Percentiles rank a stretch among this genome's conserved stretches.
phyloP scores from a whole-genome alignment of 495 filamentous ascomycete species.

The Penicillium verhagenii region DNA sequence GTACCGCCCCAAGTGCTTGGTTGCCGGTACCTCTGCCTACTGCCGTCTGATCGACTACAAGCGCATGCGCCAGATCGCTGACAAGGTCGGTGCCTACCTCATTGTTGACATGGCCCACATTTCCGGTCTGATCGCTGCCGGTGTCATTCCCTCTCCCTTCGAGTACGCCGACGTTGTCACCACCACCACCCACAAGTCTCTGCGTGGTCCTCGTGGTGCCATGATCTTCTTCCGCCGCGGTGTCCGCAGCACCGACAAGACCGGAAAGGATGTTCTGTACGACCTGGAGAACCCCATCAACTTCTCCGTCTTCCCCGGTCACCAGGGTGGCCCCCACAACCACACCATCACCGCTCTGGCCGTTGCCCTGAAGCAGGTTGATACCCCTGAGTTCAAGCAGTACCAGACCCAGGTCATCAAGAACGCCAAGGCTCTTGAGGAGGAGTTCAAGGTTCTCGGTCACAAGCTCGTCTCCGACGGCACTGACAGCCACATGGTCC shows the following conservation, averaged over 20 bases:
- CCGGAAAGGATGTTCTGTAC: conserved; percentile 85
- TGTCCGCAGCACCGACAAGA: conserved; percentile 85
- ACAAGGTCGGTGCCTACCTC: conserved; percentile 91
- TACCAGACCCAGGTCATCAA: conserved; percentile 92
- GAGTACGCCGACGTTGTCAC: conserved; percentile 94
- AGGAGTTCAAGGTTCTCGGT: conserved; percentile 65
- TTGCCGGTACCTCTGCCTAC: conserved; percentile 98
- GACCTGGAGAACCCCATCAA: conserved; percentile 97
- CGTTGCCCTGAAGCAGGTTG: conserved; percentile 94
- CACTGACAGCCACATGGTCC: conserved; percentile 97
- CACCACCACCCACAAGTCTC: conserved; percentile 99
- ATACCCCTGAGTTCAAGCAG: conserved; percentile 87
- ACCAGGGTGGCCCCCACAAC: conserved; percentile 99
- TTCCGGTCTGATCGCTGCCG: conserved; percentile 89
- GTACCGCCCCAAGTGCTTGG: conserved; percentile 93
- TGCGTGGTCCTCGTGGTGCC: conserved; percentile 95
- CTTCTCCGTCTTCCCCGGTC: conserved; percentile 98
- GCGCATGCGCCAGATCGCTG: conserved; percentile 94
- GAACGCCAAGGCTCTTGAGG: conserved; percentile 86
- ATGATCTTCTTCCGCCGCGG: conserved; percentile 99
- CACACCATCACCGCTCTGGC: conserved; percentile 99
- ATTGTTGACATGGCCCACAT: conserved; percentile 99
- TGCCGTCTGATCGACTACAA: conserved; percentile 97
- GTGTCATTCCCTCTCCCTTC: conserved; percentile 94
- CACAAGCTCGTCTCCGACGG: conserved; percentile 95